Base-by-base conservation (phyloP, 129 eudicot species). In the Artemisia tridentata region DNA sequence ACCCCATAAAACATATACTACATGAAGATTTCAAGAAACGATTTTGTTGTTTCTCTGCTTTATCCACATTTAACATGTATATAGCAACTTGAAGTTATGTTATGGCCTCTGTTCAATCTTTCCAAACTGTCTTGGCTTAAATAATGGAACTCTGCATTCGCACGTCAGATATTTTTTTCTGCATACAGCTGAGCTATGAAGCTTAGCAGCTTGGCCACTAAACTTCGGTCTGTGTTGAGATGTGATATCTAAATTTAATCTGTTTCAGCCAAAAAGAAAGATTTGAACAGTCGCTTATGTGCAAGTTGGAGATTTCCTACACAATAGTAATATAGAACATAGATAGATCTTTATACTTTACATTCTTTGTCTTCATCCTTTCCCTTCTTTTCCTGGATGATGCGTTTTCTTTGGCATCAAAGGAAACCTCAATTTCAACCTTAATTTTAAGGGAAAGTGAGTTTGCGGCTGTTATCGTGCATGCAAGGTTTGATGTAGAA, bases 31-130 rank as follows among this genome's bases (percentile, higher is more conserved):
- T 17, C 11, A 0, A 27, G 50, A 17, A 23, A 43, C 6, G n/a
- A 66, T 25, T 74, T 58, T 59, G 31, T 48, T 55, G 72, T 67
- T 68, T 46, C 21, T 52, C 21, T 29, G 18, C 12, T 67, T 67
- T 18, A 67, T 67, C 60, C 23, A 52, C 31, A 16, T 16, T 51
- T 65, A 43, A 66, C 65, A 43, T 54, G 66, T 43, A 38, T 38
- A 7, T 38, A 38, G 45, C 45, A 74, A 20, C 56, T 43, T 74
- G 63, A 74, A 38, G 23, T 41, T 54, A 23, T 21, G 31, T 23
- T 65, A 17, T 45, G 23, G 52, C 63, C 62, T 49, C 51, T 52
- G 48, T 12, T 63, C 63, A 31, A 38, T 5, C 5, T 21, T 66
- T 5, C 11, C 27, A 41, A 38, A 50, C 77, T 48, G 63, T 31